Evolutionary conservation across 306 rosid genomes (phyloP).

Genomic region (Canavalia ensiformis): DNA sequence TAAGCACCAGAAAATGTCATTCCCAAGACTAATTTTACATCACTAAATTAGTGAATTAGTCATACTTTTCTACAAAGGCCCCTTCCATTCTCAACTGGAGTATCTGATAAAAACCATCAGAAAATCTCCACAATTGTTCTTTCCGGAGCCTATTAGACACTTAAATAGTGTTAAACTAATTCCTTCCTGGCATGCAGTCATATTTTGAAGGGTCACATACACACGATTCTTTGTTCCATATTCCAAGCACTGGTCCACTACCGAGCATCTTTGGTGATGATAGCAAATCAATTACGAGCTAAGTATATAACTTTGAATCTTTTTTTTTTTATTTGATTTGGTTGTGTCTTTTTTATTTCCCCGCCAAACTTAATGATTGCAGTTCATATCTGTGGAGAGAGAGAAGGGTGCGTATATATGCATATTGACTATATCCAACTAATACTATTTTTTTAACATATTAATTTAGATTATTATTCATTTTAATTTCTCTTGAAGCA

Average conservation of each 20-base stretch:
- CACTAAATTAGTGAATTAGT: not conserved
- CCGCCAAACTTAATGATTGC: constrained; percentile 35
- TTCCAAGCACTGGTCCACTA: constrained; percentile 29
- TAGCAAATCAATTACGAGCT: not conserved
- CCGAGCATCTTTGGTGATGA: constrained; percentile 27
- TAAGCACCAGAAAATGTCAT: not conserved
- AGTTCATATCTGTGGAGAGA: not conserved
- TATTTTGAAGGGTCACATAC: not conserved
- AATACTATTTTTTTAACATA: too few relatives aligned
- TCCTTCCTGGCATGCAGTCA: not conserved
- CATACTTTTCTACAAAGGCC: not conserved
- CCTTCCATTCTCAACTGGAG: not conserved
- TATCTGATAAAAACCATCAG: not conserved
- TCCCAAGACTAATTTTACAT: not conserved
- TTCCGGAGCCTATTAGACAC: constrained; percentile 18
- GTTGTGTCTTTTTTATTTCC: constrained; percentile 31
- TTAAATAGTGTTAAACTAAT: not conserved
- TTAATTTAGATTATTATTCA: too few relatives aligned
- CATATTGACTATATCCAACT: not conserved
- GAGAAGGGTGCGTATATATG: too few relatives aligned
- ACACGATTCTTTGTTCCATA: not conserved
- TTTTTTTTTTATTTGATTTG: constrained; percentile 2
- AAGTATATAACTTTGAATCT: not conserved
- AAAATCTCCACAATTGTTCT: constrained; percentile 18
- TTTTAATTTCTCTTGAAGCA: too few relatives aligned